These are phyloP conservation scores for Monilinia aucupariae DNA, from an alignment of 2,329 filamentous ascomycete genomes.

Conservation along the genomic window DNA sequence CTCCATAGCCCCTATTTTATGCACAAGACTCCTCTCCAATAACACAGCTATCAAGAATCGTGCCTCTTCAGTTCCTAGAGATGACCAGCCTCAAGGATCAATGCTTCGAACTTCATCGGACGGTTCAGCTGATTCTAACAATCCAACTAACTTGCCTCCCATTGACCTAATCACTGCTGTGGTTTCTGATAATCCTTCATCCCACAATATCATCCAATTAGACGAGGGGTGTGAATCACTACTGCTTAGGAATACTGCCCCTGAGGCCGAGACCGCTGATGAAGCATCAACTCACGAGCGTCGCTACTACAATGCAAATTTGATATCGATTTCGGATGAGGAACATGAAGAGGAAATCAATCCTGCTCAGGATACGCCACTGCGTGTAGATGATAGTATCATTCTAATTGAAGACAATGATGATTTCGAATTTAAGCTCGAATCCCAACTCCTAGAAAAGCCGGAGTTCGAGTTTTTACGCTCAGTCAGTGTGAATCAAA, in stretches of 20 bases:
- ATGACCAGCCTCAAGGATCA: too few species aligned
- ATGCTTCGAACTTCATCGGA: not conserved
- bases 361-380: not conserved
- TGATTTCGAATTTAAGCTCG: constrained; percentile 9
- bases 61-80: not conserved
- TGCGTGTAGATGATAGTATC: not conserved
- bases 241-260: not conserved
- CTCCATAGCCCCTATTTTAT: not conserved
- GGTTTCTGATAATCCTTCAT: not conserved
- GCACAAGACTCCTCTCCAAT: not conserved
- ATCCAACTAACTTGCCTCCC: not conserved
- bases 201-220: not conserved
- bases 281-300: not conserved
- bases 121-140: not conserved
- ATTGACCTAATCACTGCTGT: not conserved
- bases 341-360: not conserved
- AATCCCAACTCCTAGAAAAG: not conserved
- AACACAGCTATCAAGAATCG: not conserved
- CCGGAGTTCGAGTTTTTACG: constrained; percentile 4
- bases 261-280: not conserved
- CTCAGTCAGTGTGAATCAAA: constrained; percentile 17
- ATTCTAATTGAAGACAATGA: constrained; percentile 15
- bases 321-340: not conserved
- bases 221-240: not conserved
- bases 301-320: not conserved